Base-by-base conservation (phyloP, 495 filamentous ascomycete species). In the Podospora appendiculata region DNA sequence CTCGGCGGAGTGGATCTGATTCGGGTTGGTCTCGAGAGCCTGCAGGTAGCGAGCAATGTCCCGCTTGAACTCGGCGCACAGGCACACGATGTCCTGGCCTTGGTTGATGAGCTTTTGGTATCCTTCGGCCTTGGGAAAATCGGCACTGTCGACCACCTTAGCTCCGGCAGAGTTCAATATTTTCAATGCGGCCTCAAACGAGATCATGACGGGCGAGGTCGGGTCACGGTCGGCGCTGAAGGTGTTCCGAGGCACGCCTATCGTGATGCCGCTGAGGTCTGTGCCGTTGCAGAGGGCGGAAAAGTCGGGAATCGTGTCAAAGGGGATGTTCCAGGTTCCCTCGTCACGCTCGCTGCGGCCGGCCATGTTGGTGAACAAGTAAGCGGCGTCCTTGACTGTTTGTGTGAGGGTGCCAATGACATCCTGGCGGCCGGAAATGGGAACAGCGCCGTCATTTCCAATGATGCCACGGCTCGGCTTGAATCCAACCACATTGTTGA, bases 361-460 rank as follows among this genome's bases (percentile, higher is more conserved):
- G 9, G 50, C 41, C 32, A 51, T 35, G 33, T 8, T 19, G 1
- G n/a, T 14, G 11, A 51, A 32, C 17, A 51, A 16, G 32, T 18
- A 45, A 1, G 50, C 50, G 0, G 50, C 41, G 6, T 51, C 50
- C 12, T 16, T 51, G 42, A 45, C 50, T 3, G 50, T 51, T n/a
- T 14, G 39, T 1, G 50, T 36, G 0, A 45, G 17, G 0, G 50
- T 19, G 18, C 42, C 50, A n/a, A 46, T 6, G 43, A 52, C 33
- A 16, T 52, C 50, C 18, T 52, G 41, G 5, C 18, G 14, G 13
- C 3, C 3, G 11, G 50, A 38, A 11, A 52, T 33, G 0, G 50
- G 42, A 9, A 52, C 32, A 6, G n/a, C 33, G 7, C 50, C 42
- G 16, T 52, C 50, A 10, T 38, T 33, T 3, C 42, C 16, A 45